Conservation (phyloP, 768 basidiomycete species). For the Paxillus rubicundulus region DNA sequence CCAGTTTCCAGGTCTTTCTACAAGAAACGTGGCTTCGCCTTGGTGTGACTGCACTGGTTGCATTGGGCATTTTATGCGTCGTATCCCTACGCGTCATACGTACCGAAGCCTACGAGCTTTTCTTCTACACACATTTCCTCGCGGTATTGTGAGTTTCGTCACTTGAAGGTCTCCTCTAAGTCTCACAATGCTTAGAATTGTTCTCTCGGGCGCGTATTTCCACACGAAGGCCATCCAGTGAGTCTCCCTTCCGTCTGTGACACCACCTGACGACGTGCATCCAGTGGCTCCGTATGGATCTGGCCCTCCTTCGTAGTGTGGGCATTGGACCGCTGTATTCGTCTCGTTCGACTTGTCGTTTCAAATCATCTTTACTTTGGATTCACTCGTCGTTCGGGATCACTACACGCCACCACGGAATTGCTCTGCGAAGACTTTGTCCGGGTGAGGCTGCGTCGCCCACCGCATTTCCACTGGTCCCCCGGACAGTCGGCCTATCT, state of each 20-base stretch:
- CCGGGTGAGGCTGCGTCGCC: conserved; percentile 44
- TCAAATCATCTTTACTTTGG: conserved; percentile 44
- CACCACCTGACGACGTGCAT: neutral
- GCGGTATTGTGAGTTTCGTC: conserved; percentile 37
- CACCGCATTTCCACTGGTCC: conserved; percentile 47
- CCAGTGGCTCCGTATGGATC: conserved; percentile 25
- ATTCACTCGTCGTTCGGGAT: conserved; percentile 19
- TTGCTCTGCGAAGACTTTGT: conserved; percentile 45
- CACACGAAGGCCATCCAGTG: conserved; percentile 32
- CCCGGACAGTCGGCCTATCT: conserved; percentile 58
- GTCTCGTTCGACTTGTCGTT: conserved; percentile 42
- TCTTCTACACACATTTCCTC: conserved; percentile 48
- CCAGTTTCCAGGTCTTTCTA: neutral
- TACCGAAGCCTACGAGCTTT: conserved; percentile 47
- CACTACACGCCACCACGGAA: conserved; percentile 40
- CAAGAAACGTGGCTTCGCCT: conserved; percentile 21
- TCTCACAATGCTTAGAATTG: conserved; percentile 22
- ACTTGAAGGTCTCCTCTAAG: accelerated
- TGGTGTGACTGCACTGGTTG: conserved; percentile 36
- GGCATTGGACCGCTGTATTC: conserved; percentile 49
- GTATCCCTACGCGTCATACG: conserved; percentile 52
- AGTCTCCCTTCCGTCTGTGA: neutral
- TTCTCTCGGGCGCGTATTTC: conserved; percentile 41
- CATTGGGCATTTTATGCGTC: conserved; percentile 44
- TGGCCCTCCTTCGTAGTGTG: conserved; percentile 32